Evolutionary conservation across 2,329 filamentous ascomycete species (phyloP), one percentile per base, ranked within the genome.

Genomic region (Arthrobotrys entomopaga): DNA sequence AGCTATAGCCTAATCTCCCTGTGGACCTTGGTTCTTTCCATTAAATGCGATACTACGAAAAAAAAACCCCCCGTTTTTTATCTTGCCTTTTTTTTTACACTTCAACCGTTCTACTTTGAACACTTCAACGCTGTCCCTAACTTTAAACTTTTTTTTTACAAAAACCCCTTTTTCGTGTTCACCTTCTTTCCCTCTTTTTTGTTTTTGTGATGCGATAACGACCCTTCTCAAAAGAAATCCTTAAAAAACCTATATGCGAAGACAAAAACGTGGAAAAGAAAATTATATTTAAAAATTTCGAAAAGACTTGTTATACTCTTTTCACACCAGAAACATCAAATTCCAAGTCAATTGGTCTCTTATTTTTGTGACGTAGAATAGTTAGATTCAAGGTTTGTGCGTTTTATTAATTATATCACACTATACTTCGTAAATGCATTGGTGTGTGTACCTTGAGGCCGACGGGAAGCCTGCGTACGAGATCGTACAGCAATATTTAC

Each of bases 251-350:
- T 59, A 34, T 34, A 65, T 64, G 40, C 59, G 67, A 58, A 65
- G 61, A 58, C 67, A 65, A 72, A 73, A 73, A 66, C 69, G 60
- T 61, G 69, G 63, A 66, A 66, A 73, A 66, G 54, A 65, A n/a
- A 59, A 29, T 64, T 52, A 54, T 53, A 64, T 20, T 57, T 24
- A 50, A 65, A 65, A 65, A n/a, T 10, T 60, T 61, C 48, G 49
- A 73, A 66, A 66, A 65, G 40, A 43, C 46, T 59, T 71, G 38
- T 72, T 59, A 54, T 65, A 59, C 52, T 53, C 24, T 34, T 49
- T 64, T 60, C 29, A 40, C 29, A 66, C 50, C 42, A 46, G 29
- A 34, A 34, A 34, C 10, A 34, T 34, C 29, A 34, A 10, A 34
- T 7, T 34, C 29, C 29, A 1, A 34, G 3, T 34, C 29, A 10